phyloP scores from a whole-genome alignment of 2,329 filamentous ascomycete genomes.

The Blastomyces emzantsi region DNA sequence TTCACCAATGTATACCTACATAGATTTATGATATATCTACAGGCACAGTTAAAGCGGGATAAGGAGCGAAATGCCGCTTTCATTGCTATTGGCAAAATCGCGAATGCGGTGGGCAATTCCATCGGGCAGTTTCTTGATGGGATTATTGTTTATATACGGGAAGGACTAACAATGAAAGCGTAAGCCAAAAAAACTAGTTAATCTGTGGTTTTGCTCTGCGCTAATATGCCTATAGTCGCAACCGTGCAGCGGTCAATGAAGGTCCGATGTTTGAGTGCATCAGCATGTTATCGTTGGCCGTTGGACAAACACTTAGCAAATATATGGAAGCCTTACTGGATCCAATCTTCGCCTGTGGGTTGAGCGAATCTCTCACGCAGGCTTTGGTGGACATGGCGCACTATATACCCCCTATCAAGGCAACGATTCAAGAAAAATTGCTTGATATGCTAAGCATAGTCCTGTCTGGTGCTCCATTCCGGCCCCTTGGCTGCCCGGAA shows the following conservation, averaged over 20 bases:
- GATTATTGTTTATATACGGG: slow-evolving; percentile 85
- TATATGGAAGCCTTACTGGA: slow-evolving; percentile 95
- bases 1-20: slow-evolving; percentile 84
- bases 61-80: slow-evolving; percentile 93
- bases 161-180: slow-evolving; percentile 76
- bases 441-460: slow-evolving; percentile 93
- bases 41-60: slow-evolving; percentile 86
- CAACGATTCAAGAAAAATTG: slow-evolving; percentile 85
- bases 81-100: slow-evolving; percentile 89
- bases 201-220: slow-evolving; percentile 9
- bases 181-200: slow-evolving; percentile 24
- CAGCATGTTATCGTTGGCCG: slow-evolving; percentile 88
- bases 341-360: slow-evolving; percentile 91
- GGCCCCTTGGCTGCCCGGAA: slow-evolving; percentile 81
- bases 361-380: slow-evolving; percentile 88
- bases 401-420: slow-evolving; percentile 90
- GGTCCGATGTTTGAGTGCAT: slow-evolving; percentile 92
- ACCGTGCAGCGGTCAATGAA: slow-evolving; percentile 50
- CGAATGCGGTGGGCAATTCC: slow-evolving; percentile 88
- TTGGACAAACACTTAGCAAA: slow-evolving; percentile 93
- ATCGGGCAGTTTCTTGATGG: slow-evolving; percentile 94
- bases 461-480: slow-evolving; percentile 83
- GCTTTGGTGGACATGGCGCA: slow-evolving; percentile 98
- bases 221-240: slow-evolving; percentile 37
- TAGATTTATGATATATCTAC: slow-evolving; percentile 94